Base-by-base conservation (phyloP, 129 eudicot species). In the Tagetes erecta region DNA sequence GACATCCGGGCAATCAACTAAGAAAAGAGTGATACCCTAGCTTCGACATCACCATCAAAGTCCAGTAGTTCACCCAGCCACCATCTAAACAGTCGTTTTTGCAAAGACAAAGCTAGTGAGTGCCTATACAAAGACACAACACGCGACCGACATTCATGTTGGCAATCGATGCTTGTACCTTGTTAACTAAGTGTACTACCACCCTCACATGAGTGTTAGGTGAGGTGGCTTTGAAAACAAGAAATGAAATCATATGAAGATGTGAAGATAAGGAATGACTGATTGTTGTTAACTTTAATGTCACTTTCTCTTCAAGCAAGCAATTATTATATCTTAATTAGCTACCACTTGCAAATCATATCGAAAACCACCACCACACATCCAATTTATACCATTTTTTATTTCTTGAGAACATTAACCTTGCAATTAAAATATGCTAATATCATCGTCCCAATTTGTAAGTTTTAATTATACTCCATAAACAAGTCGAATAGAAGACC, bases 181-280 rank as follows among this genome's bases (percentile, higher is more conserved):
- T 36, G 67, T 62, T 36, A 35, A 62, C 30, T 27, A 35, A 62
- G 40, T 9, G 65, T 9, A 59, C 41, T 14, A 34, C 40, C 9
- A 59, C 6, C 33, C 34, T 59, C 41, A 62, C 44, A 35, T 62
- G 58, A 63, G 33, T 34, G 56, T 39, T 76, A 6, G 69, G 51
- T 76, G 67, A 76, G 67, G 72, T 71, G 72, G 82, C 82, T 79
- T 79, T 79, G 62, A 34, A 78, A 79, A 79, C 73, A 71, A 33
- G 73, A 72, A 79, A 78, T 46, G 55, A 51, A 11, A 35, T 64
- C 49, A 13, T 60, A 49, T 30, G 63, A 50, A 63, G 55, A 70
- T 70, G 47, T 39, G 14, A 64, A 65, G 82, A 79, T 79, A 79
- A 78, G 82, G 52, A 71, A 79, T 64, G 78, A 79, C 71, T 64